These are phyloP conservation scores for Phytophthora idaei DNA, from an alignment of 352 stramenopile species.

Conservation along the genomic window DNA sequence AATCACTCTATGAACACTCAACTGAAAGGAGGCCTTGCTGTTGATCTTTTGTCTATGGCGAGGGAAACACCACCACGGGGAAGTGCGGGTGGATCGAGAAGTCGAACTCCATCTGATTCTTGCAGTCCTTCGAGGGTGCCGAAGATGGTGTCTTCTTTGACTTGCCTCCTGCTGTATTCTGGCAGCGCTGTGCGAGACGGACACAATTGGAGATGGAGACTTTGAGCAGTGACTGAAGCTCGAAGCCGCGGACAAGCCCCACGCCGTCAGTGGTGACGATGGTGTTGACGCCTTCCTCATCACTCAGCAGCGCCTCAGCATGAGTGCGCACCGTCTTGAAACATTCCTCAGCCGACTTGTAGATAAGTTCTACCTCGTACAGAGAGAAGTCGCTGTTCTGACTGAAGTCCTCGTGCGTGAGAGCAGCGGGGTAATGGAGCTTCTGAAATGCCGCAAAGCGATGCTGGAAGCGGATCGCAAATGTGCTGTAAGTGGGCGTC, in stretches of 20 bases:
- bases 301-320: conserved; percentile 56
- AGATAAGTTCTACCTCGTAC: conserved; percentile 77
- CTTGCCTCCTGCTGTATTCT: conserved; percentile 37
- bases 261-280: conserved; percentile 12
- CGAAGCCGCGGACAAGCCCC: conserved; percentile 39
- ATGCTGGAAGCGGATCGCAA: conserved; percentile 75
- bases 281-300: conserved; percentile 39
- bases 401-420: conserved; percentile 73
- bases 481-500: conserved; percentile 61
- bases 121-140: conserved; percentile 4
- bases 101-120: conserved; percentile 49
- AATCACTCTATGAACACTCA: conserved; percentile 17
- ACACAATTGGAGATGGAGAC: conserved; percentile 72
- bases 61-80: conserved; percentile 55
- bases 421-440: conserved; percentile 70
- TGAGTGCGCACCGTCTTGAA: conserved; percentile 72
- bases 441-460: conserved; percentile 80
- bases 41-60: conserved; percentile 16
- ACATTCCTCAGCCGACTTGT: conserved; percentile 86
- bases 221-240: conserved; percentile 63
- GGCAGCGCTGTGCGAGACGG: conserved; percentile 56
- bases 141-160: conserved; percentile 20
- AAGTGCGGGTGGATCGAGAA: conserved; percentile 78
- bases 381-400: conserved; percentile 84
- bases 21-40: not conserved